Percentiles rank a stretch among this genome's conserved stretches.
These are phyloP conservation scores for Agrostemma githago DNA, from an alignment of 148 eudicot species.

Conservation along the genomic window DNA sequence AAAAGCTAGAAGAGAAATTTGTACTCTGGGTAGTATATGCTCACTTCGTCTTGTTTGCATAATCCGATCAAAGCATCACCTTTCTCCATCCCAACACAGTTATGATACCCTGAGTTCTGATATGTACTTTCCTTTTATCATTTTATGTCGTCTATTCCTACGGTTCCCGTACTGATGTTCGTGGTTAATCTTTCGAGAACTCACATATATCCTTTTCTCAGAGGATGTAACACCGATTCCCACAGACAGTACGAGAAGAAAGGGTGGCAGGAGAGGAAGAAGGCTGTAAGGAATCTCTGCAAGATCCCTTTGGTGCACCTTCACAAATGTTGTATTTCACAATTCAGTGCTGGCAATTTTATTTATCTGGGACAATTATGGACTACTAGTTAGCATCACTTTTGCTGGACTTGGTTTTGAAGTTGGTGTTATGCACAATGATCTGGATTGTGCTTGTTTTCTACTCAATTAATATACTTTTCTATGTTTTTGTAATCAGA, in stretches of 20 bases:
- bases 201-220: background rate
- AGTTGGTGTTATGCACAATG: background rate
- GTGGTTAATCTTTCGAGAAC: background rate
- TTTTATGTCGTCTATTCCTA: background rate
- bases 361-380: background rate
- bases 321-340: background rate
- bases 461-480: background rate
- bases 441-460: background rate
- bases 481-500: background rate
- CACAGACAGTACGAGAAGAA: slow-evolving; percentile 12
- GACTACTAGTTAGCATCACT: background rate
- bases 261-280: slow-evolving; percentile 15
- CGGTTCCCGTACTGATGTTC: background rate
- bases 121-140: background rate
- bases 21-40: too few relatives aligned
- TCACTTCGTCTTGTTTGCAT: too few relatives aligned
- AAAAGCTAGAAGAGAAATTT: too few relatives aligned
- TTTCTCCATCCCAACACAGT: background rate
- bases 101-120: background rate
- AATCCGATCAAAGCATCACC: background rate
- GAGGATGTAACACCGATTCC: slow-evolving; percentile 16
- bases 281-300: slow-evolving; percentile 2
- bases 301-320: background rate
- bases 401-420: background rate
- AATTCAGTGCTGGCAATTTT: background rate